These are phyloP conservation scores for Vitis hybrid DNA, from an alignment of 177 flowering plant species.

Conservation along the genomic window DNA sequence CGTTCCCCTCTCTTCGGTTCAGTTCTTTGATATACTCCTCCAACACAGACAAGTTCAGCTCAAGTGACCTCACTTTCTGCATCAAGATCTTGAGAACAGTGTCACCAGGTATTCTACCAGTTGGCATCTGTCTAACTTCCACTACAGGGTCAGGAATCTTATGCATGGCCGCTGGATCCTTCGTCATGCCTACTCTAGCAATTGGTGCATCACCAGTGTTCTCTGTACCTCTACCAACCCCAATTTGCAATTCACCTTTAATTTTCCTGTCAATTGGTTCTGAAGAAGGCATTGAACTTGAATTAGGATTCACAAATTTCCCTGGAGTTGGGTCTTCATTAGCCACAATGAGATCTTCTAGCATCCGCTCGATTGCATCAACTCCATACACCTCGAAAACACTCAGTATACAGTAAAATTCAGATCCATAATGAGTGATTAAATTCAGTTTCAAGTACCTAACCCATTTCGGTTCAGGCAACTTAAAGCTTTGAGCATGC, in stretches of 20 bases:
- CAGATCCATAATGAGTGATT: conserved; percentile 80
- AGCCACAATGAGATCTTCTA: conserved; percentile 68
- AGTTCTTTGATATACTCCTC: conserved; percentile 70
- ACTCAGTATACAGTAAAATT: conserved; percentile 83
- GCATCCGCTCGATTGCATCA: conserved; percentile 81
- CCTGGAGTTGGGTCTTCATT: conserved; percentile 32
- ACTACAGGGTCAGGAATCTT: conserved; percentile 46
- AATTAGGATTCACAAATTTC: conserved; percentile 29
- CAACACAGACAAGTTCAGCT: conserved; percentile 58
- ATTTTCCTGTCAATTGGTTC: conserved; percentile 23
- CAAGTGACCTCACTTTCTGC: conserved; percentile 75
- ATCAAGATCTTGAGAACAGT: conserved; percentile 73
- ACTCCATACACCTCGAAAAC: conserved; percentile 72
- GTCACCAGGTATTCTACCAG: conserved; percentile 64
- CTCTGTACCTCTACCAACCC: conserved; percentile 24
- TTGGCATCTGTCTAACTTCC: conserved; percentile 51
- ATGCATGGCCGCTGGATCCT: conserved; percentile 24
- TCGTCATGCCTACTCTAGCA: conserved; percentile 20
- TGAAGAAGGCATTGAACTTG: conserved; percentile 26
- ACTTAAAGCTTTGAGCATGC: conserved; percentile 63
- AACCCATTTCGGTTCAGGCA: conserved; percentile 80
- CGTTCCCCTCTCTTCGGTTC: conserved; percentile 47
- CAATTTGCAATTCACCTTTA: conserved; percentile 22
- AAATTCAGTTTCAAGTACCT: conserved; percentile 70
- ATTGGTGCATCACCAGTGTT: conserved; percentile 25